Evolutionary conservation across 805 yeast species (phyloP).

Genomic region (Pichia manshurica): DNA sequence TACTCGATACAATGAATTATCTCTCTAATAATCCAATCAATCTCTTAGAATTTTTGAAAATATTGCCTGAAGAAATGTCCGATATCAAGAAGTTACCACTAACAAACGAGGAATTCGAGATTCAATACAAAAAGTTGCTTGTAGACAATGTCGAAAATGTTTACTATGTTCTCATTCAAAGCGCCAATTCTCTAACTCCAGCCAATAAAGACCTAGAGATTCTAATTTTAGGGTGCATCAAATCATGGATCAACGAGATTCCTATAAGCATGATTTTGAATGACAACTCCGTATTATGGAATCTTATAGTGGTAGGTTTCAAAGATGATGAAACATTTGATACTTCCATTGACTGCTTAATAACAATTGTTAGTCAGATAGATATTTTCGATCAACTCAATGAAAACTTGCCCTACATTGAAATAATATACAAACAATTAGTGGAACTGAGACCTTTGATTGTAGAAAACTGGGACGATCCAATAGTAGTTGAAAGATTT

Average conservation of each 20-base stretch:
- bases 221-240: constrained; percentile 65
- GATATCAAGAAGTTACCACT: constrained; percentile 73
- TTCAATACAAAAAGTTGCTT: constrained; percentile 59
- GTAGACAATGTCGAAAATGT: constrained; percentile 64
- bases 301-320: constrained; percentile 61
- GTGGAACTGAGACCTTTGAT: constrained; percentile 53
- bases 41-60: constrained; percentile 73
- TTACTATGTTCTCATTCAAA: constrained; percentile 52
- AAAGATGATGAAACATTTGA: constrained; percentile 64
- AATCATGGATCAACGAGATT: constrained; percentile 88
- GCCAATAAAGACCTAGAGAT: constrained; percentile 31
- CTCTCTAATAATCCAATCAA: constrained; percentile 41
- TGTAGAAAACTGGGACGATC: constrained; percentile 47
- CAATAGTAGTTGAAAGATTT: constrained; percentile 61
- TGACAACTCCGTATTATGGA: constrained; percentile 52
- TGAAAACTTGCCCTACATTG: constrained; percentile 32
- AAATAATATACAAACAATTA: constrained; percentile 48
- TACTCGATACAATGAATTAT: constrained; percentile 56
- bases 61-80: constrained; percentile 85
- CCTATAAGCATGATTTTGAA: constrained; percentile 65
- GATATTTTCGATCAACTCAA: constrained; percentile 68
- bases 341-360: constrained; percentile 79
- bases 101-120: constrained; percentile 71
- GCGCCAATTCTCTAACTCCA: constrained; percentile 28
- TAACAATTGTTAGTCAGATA: constrained; percentile 75